Percentiles rank a stretch among this genome's conserved stretches.
These are phyloP conservation scores for Actinomucor elegans DNA, from an alignment of 371 early-diverging fungal genomes.

Conservation along the genomic window DNA sequence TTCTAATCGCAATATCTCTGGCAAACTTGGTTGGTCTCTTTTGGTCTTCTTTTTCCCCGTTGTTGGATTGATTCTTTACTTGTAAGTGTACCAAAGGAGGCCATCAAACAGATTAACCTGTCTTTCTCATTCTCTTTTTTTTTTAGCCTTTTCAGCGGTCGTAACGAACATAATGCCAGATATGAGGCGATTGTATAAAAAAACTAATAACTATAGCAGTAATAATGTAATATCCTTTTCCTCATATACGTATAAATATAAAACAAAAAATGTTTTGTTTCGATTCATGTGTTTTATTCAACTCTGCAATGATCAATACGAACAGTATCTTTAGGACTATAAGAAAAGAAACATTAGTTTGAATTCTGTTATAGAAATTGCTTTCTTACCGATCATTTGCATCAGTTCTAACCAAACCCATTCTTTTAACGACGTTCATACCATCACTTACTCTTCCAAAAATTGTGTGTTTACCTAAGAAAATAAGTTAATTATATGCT, in stretches of 20 bases:
- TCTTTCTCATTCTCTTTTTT: no score
- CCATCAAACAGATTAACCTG: no score
- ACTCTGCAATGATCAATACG: constrained; percentile 36
- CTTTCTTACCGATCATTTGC: constrained; percentile 38
- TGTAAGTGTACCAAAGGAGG: constrained; percentile 59
- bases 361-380: not conserved
- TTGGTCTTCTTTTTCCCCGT: constrained; percentile 66
- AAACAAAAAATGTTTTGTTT: no score
- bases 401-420: constrained; percentile 72
- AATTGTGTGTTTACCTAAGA: constrained; percentile 61
- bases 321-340: constrained; percentile 43
- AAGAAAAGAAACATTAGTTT: not conserved
- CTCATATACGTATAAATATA: not conserved
- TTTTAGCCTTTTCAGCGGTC: constrained; percentile 56
- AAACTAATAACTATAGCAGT: not conserved
- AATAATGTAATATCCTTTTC: not conserved
- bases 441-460: constrained; percentile 71
- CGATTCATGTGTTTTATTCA: no score
- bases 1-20: constrained; percentile 49
- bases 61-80: constrained; percentile 58
- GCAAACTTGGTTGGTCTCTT: constrained; percentile 59
- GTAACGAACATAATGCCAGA: constrained; percentile 49
- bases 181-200: constrained; percentile 47
- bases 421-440: constrained; percentile 67
- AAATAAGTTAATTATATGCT: no score